Evolutionary conservation across 2,329 filamentous ascomycete genomes (phyloP), one percentile per base, ranked within the genome.

Genomic region (Sporothrix globosa): DNA sequence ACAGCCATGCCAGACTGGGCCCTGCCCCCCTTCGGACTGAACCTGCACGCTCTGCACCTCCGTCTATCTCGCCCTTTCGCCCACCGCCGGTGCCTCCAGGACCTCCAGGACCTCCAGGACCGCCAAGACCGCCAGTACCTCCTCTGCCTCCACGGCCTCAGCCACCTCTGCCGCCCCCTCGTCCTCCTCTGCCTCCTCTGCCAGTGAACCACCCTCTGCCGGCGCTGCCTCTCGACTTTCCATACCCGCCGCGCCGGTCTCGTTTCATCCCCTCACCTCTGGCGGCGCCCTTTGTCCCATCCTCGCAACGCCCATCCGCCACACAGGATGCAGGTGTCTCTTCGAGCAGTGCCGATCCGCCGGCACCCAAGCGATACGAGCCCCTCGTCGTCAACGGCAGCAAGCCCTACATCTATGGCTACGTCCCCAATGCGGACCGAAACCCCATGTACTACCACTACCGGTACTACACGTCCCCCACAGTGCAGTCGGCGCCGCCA

Each of bases 371-470:
- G 34, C 34, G 44, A 48, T 19, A 48, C 17, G 39, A 46, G 39
- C 58, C 58, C 3, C 39, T 61, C 39, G 46, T 61, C 17, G 58
- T 39, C 58, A 19, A 61, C 58, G 58, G 58, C 11, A 61, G 58
- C 39, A 61, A 61, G 30, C 58, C 58, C 21, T 61, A 44, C 39
- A 4, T 10, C 5, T 6, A 11, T 2, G 58, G 58, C 21, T 46
- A 61, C n/a, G 39, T 61, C 41, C 58, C 58, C 2, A 11, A 19
- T 4, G 58, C 39, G 2, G 58, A 61, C 39, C 39, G 17, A 1
- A 19, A 27, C 21, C n/a, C 2, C 2, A 5, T 27, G 4, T 44
- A 27, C 39, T 10, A 46, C n/a, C n/a, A 46, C 4, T 17, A 46
- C 39, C 39, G 41, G 13, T n/a, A 61, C 58, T 27, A 44, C 58